phyloP scores from a whole-genome alignment of 2,329 filamentous ascomycete genomes.

The Hymenoscyphus linearis region DNA sequence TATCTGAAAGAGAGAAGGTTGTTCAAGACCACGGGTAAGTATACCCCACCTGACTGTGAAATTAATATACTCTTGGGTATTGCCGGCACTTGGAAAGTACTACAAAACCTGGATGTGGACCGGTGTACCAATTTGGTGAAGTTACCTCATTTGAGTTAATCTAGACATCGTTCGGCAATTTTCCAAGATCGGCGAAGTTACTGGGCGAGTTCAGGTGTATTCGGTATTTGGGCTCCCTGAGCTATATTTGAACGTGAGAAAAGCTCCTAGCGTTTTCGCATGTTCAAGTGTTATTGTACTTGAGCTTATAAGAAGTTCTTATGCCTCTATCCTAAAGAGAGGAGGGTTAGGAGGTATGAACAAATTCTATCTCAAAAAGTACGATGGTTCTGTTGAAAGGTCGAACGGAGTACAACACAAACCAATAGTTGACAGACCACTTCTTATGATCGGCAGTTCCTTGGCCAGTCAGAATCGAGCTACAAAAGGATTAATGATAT shows the following conservation, averaged over 20 bases:
- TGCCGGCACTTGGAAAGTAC: constrained; percentile 8
- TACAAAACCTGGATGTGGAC: not conserved
- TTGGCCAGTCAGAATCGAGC: not conserved
- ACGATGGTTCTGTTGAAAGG: not conserved
- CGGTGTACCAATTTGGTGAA: not conserved
- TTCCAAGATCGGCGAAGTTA: not conserved
- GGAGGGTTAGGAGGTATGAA: not conserved
- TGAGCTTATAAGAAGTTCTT: not conserved
- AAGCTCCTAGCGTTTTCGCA: not conserved
- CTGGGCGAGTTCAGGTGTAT: not conserved
- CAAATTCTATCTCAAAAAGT: not conserved
- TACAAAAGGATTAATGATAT: not conserved
- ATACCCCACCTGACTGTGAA: constrained; percentile 5
- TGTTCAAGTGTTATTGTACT: not conserved
- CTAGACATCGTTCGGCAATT: not conserved
- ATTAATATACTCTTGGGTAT: constrained; percentile 10
- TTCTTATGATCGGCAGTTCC: not conserved
- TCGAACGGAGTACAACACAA: not conserved
- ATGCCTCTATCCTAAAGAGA: not conserved
- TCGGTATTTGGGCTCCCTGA: not conserved
- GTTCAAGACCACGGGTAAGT: not conserved
- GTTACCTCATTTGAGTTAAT: not conserved
- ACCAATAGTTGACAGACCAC: not conserved
- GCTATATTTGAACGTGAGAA: not conserved
- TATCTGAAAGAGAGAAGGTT: constrained; percentile 1